Percentiles rank a stretch among this genome's conserved stretches.
phyloP scores from a whole-genome alignment of 495 filamentous ascomycete genomes.

The Aspergillus asperescens region DNA sequence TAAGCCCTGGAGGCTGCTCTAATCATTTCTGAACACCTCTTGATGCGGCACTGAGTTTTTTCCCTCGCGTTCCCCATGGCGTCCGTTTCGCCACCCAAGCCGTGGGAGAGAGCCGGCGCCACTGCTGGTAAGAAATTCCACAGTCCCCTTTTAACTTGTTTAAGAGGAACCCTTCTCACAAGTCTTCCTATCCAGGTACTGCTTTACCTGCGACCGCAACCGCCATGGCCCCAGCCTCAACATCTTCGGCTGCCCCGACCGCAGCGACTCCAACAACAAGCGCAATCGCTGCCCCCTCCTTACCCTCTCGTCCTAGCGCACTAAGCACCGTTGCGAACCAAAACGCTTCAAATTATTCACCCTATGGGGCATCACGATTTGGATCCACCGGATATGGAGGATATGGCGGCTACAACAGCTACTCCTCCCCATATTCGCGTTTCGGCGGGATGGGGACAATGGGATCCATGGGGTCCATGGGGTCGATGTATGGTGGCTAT shows the following conservation, averaged over 20 bases:
- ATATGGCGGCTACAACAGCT: constrained; percentile 45
- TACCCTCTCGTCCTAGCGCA: constrained; percentile 73
- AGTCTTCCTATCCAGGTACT: constrained; percentile 29
- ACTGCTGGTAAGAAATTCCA: constrained; percentile 41
- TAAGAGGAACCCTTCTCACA: background rate
- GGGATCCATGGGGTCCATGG: too few species aligned
- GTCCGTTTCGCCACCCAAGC: constrained; percentile 84
- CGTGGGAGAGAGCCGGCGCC: constrained; percentile 81
- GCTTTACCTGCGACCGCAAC: constrained; percentile 30
- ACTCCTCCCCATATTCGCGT: constrained; percentile 62
- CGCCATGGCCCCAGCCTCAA: constrained; percentile 31
- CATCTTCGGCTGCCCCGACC: constrained; percentile 30
- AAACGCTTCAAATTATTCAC: constrained; percentile 77
- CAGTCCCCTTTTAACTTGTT: constrained; percentile 9
- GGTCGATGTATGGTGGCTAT: constrained; percentile 49
- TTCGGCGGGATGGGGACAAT: constrained; percentile 54
- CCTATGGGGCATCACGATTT: constrained; percentile 61
- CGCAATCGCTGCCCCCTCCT: constrained; percentile 55
- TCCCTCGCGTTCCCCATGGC: constrained; percentile 36
- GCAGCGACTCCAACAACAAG: constrained; percentile 41
- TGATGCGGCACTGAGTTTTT: constrained; percentile 31
- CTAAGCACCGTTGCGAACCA: constrained; percentile 73
- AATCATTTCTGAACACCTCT: constrained; percentile 12
- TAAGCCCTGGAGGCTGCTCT: constrained; percentile 1
- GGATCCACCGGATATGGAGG: constrained; percentile 48